phyloP scores from a whole-genome alignment of 1,284 basidiomycete genomes.

The Ustilago trichophora region DNA sequence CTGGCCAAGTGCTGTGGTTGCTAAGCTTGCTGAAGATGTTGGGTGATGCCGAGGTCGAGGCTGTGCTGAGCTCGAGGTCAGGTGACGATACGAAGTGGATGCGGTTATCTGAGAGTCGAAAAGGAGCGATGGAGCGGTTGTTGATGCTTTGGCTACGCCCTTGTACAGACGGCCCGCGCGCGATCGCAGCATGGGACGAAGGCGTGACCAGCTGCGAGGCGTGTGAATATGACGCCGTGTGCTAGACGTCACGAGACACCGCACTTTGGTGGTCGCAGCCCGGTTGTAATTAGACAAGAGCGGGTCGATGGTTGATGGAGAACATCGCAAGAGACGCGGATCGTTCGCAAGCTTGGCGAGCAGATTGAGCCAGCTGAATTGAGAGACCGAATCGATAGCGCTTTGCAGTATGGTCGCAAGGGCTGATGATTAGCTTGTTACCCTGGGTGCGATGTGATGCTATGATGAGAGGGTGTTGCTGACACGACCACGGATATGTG shows the following conservation, averaged over 20 bases:
- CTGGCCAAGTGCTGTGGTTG: neutral
- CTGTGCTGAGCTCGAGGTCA: neutral
- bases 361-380: neutral
- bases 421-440: no score
- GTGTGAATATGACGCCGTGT: constrained; percentile 7
- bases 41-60: neutral
- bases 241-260: constrained; percentile 8
- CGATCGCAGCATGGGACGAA: constrained; percentile 34
- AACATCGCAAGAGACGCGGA: constrained; percentile 17
- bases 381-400: no score
- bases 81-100: neutral
- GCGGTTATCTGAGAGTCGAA: neutral
- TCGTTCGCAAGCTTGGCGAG: constrained; percentile 3
- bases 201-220: constrained; percentile 10
- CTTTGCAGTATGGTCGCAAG: no score
- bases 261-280: constrained; percentile 1
- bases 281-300: neutral
- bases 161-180: constrained; percentile 20
- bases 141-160: constrained; percentile 22
- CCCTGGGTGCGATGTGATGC: no score
- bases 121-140: neutral
- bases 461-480: no score
- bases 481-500: no score
- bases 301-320: neutral
- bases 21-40: neutral